These are phyloP conservation scores for Gymnopus androsaceus DNA, from an alignment of 1,284 basidiomycete species.

Conservation along the genomic window DNA sequence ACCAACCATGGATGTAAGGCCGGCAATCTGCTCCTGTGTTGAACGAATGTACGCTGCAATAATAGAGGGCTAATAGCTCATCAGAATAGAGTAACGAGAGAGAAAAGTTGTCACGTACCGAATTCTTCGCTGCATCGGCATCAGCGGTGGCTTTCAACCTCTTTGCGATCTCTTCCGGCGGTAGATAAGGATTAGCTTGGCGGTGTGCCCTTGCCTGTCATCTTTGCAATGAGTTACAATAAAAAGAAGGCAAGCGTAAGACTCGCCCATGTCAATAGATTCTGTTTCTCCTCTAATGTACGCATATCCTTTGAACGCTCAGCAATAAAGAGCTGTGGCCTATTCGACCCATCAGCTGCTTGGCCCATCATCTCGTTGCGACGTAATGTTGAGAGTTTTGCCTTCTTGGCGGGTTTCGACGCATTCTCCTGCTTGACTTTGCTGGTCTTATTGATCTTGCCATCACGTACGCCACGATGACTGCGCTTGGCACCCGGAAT, in stretches of 20 bases:
- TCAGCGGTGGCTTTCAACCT: neutral
- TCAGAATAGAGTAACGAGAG: neutral
- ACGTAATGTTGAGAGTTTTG: neutral
- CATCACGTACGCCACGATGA: neutral
- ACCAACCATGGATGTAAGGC: neutral
- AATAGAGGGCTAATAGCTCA: neutral
- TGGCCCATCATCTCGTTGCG: neutral
- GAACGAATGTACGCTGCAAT: too few species aligned
- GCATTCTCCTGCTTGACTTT: neutral
- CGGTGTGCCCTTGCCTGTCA: neutral
- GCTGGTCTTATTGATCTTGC: neutral
- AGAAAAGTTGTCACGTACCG: too few species aligned
- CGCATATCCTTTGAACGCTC: constrained; percentile 4
- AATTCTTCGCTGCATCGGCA: neutral
- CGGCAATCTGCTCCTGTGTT: neutral
- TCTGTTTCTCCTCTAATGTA: neutral
- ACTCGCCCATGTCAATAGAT: neutral
- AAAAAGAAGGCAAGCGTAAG: too few species aligned
- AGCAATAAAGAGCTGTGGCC: neutral
- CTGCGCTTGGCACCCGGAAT: neutral
- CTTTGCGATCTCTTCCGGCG: neutral
- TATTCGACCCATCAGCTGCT: neutral
- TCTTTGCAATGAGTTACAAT: neutral
- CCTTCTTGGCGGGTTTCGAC: neutral
- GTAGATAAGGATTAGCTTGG: neutral